Conservation (phyloP, 208 protist species). For the Leishmania guyanensis region DNA sequence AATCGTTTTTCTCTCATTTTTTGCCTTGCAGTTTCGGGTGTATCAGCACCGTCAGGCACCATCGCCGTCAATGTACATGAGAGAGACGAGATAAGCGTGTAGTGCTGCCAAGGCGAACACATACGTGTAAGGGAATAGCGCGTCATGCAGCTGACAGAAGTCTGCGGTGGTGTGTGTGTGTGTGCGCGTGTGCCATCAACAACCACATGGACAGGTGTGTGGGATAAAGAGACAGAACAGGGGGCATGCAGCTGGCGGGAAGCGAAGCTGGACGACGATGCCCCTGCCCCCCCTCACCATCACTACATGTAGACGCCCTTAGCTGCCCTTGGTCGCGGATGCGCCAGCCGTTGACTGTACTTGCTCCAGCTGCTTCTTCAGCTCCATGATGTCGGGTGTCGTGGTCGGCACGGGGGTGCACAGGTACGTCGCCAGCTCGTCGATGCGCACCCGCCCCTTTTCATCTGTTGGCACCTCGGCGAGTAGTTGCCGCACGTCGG, state of each 20-base stretch:
- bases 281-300: neutral
- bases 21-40: neutral
- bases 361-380: conserved; percentile 76
- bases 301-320: neutral
- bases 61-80: neutral
- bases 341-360: neutral
- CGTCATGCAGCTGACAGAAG: neutral
- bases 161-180: neutral
- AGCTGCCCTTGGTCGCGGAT: neutral
- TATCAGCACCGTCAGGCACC: neutral
- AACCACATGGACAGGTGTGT: neutral
- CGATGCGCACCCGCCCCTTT: conserved; percentile 76
- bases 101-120: neutral
- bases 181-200: neutral
- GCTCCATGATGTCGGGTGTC: conserved; percentile 85
- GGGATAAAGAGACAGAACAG: conserved; percentile 1
- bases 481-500: conserved; percentile 83
- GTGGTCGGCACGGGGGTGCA: conserved; percentile 86
- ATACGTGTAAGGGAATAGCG: neutral
- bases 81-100: neutral
- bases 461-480: conserved; percentile 78
- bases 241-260: neutral
- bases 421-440: conserved; percentile 81
- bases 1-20: too few relatives aligned
- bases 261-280: neutral